Conservation (phyloP, 2,329 filamentous ascomycete genomes). For the Rosellinia necatrix region DNA sequence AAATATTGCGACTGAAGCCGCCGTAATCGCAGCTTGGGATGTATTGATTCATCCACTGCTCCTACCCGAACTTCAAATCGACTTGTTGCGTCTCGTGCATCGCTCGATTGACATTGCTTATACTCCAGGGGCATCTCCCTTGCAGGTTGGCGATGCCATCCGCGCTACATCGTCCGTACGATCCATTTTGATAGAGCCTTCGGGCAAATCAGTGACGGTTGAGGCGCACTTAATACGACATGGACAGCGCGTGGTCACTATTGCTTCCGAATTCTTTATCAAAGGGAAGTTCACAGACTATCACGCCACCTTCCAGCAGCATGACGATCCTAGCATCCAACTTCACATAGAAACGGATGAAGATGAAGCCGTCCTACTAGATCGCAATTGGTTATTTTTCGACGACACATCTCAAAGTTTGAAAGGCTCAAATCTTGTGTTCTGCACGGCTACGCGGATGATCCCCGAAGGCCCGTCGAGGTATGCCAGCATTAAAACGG, state of each 20-base stretch:
- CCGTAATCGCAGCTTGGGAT: conserved; percentile 96
- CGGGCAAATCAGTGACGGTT: conserved; percentile 23
- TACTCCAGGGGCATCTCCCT: background rate
- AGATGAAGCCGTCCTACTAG: conserved; percentile 20
- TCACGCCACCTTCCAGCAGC: conserved; percentile 16
- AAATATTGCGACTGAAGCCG: conserved; percentile 85
- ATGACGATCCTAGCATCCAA: conserved; percentile 18
- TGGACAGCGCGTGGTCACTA: conserved; percentile 19
- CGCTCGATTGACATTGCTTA: conserved; percentile 94
- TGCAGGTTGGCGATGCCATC: conserved; percentile 66
- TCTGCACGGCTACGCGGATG: background rate
- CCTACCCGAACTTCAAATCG: conserved; percentile 91
- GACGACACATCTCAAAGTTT: conserved; percentile 6
- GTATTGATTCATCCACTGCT: conserved; percentile 99
- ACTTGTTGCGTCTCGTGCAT: conserved; percentile 93
- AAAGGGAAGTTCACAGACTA: conserved; percentile 23
- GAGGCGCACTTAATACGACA: conserved; percentile 21
- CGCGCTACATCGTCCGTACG: conserved; percentile 88
- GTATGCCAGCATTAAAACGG: background rate
- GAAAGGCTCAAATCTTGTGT: conserved; percentile 15
- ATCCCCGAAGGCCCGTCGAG: background rate
- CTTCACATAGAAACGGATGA: conserved; percentile 10
- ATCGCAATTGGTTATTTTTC: conserved; percentile 21
- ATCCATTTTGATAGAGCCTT: conserved; percentile 92
- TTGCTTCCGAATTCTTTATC: conserved; percentile 26